Evolutionary conservation across 2,329 filamentous ascomycete species (phyloP).

Genomic region (Shiraia sp.): DNA sequence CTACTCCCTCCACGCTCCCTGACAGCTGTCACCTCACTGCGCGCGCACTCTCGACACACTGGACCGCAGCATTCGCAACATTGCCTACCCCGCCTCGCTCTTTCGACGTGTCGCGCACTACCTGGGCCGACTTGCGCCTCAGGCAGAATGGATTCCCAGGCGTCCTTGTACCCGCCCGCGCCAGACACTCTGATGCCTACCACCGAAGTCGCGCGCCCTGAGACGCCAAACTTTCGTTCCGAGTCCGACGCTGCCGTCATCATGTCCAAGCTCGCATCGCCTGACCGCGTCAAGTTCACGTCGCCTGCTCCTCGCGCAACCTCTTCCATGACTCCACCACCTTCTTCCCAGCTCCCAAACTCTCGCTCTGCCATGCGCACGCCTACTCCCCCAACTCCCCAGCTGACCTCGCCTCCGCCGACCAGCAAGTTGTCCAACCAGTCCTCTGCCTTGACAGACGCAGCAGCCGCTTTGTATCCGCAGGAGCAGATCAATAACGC

Average conservation of each 20-base stretch:
- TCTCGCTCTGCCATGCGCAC: conserved; percentile 48
- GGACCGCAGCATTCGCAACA: conserved; percentile 6
- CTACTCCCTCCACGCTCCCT: conserved; percentile 1
- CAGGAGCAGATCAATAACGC: conserved; percentile 58
- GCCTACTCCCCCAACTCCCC: conserved; percentile 56
- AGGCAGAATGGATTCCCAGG: conserved; percentile 37
- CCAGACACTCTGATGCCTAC: conserved; percentile 38
- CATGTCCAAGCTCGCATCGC: conserved; percentile 26
- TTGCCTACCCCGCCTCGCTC: conserved; percentile 8
- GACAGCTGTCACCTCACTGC: not conserved
- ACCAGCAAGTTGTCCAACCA: conserved; percentile 40
- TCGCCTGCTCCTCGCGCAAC: conserved; percentile 50
- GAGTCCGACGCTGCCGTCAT: conserved; percentile 17
- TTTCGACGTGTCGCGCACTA: conserved; percentile 33
- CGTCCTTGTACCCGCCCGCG: conserved; percentile 27
- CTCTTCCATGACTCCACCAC: conserved; percentile 66
- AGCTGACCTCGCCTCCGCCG: conserved; percentile 55
- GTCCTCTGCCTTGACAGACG: conserved; percentile 30
- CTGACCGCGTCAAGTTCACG: conserved; percentile 35
- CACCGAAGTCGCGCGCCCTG: conserved; percentile 32
- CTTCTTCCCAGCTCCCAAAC: conserved; percentile 60
- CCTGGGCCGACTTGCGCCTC: conserved; percentile 21
- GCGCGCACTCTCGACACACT: conserved; percentile 11
- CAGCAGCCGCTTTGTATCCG: conserved; percentile 50
- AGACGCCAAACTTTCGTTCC: conserved; percentile 27